Percentiles rank a stretch among this genome's conserved stretches.
These are phyloP conservation scores for Coprinellus micaceus DNA, from an alignment of 768 basidiomycete species.

Conservation along the genomic window DNA sequence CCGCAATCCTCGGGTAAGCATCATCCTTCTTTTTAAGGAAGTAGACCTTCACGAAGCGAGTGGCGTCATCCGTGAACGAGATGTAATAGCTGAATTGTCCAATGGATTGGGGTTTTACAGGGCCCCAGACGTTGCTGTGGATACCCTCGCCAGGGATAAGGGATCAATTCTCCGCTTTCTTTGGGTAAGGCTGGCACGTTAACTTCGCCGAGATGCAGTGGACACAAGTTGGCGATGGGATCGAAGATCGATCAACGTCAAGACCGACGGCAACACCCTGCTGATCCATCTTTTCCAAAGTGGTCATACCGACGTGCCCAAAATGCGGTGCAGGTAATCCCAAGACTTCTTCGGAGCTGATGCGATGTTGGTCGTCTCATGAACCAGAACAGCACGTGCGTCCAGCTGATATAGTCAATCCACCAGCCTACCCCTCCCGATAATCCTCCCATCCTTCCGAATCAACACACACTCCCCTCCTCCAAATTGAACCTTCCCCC, in stretches of 20 bases:
- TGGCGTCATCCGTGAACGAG: conserved; percentile 24
- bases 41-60: conserved; percentile 1
- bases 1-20: not conserved
- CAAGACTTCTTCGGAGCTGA: conserved; percentile 16
- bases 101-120: conserved; percentile 19
- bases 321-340: conserved; percentile 26
- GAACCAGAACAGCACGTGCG: conserved; percentile 6
- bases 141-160: conserved; percentile 18
- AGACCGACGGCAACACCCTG: conserved; percentile 18
- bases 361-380: conserved; percentile 12
- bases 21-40: conserved; percentile 18
- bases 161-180: conserved; percentile 22
- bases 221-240: conserved; percentile 23
- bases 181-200: conserved; percentile 26
- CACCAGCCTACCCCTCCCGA: conserved; percentile 10
- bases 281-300: conserved; percentile 16
- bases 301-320: conserved; percentile 22
- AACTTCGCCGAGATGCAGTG: conserved; percentile 35
- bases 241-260: conserved; percentile 13
- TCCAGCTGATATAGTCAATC: conserved; percentile 18
- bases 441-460: conserved; percentile 10
- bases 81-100: conserved; percentile 23
- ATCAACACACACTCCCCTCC: conserved; percentile 14
- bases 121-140: conserved; percentile 30
- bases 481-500: conserved; percentile 13